Percentiles rank a stretch among this genome's conserved stretches.
Conservation (phyloP, 2,329 filamentous ascomycete genomes). For the Microsporum ferrugineum region DNA sequence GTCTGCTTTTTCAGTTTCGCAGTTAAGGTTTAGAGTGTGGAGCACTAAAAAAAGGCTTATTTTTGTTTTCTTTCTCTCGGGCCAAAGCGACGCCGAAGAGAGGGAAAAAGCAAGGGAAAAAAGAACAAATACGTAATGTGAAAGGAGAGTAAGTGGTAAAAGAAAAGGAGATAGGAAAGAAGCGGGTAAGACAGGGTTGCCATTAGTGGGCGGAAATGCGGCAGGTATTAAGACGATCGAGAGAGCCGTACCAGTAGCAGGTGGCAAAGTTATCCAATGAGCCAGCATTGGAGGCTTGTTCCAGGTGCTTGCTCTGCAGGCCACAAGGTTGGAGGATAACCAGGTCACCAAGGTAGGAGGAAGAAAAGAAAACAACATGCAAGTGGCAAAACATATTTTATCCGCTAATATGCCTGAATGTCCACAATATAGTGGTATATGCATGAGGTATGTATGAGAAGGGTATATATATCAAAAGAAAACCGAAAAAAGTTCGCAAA, state of each 20-base stretch:
- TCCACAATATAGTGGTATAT: not conserved
- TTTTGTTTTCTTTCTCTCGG: not conserved
- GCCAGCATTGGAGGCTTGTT: not conserved
- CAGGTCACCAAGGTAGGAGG: not conserved
- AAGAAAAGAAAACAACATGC: not conserved
- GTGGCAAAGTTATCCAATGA: not conserved
- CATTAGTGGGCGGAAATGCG: not conserved
- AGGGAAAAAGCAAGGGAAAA: not conserved
- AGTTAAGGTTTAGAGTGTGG: conserved; percentile 4
- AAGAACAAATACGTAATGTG: not conserved
- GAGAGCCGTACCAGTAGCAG: not conserved
- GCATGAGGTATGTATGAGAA: not conserved
- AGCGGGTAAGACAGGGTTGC: not conserved
- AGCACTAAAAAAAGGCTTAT: not conserved
- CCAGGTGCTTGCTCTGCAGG: not conserved
- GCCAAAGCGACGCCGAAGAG: not conserved
- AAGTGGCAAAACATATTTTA: not conserved
- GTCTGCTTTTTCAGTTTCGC: not conserved
- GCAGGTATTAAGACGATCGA: not conserved
- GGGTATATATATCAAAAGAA: conserved; percentile 1
- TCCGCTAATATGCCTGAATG: not conserved
- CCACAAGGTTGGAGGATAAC: not conserved
- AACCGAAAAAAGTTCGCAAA: not conserved
- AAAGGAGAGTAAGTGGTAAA: not conserved
- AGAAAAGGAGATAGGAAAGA: not conserved